Conservation (phyloP, 2,329 filamentous ascomycete genomes). For the Trichoderma oligosporum region DNA sequence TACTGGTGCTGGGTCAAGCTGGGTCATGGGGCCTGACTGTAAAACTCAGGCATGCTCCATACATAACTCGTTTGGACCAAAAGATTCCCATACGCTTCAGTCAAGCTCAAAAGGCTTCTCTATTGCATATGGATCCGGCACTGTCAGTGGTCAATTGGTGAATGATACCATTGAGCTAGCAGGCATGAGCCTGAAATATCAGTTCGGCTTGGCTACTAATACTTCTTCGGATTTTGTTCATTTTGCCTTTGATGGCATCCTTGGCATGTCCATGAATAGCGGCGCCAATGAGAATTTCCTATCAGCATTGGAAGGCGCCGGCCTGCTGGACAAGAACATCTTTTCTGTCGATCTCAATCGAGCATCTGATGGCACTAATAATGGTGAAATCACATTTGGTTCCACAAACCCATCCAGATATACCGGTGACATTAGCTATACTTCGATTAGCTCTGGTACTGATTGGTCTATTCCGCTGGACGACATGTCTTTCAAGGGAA, state of each 20-base stretch:
- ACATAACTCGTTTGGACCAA: slow-evolving; percentile 66
- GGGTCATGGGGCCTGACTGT: slow-evolving; percentile 76
- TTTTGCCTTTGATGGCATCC: slow-evolving; percentile 84
- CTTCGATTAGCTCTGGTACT: slow-evolving; percentile 47
- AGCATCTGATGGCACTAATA: slow-evolving; percentile 58
- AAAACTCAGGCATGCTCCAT: slow-evolving; percentile 59
- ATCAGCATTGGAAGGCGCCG: slow-evolving; percentile 54
- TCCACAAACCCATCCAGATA: slow-evolving; percentile 63
- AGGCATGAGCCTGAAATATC: slow-evolving; percentile 58
- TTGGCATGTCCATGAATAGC: slow-evolving; percentile 67
- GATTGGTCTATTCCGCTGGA: slow-evolving; percentile 73
- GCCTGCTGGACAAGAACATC: slow-evolving; percentile 58
- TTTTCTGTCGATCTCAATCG: slow-evolving; percentile 70
- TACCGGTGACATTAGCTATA: slow-evolving; percentile 65
- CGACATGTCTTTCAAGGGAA: slow-evolving; percentile 60
- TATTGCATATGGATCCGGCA: slow-evolving; percentile 74
- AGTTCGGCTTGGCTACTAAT: slow-evolving; percentile 68
- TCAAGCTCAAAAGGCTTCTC: slow-evolving; percentile 53
- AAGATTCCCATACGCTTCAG: slow-evolving; percentile 62
- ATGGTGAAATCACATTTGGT: slow-evolving; percentile 77
- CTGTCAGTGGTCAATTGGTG: slow-evolving; percentile 62
- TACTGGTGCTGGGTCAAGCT: slow-evolving; percentile 68
- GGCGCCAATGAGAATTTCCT: slow-evolving; percentile 64
- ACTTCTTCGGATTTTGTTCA: slow-evolving; percentile 70
- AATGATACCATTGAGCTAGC: slow-evolving; percentile 66